phyloP scores from a whole-genome alignment of 2,329 filamentous ascomycete genomes.

The Grosmannia clavigera region DNA sequence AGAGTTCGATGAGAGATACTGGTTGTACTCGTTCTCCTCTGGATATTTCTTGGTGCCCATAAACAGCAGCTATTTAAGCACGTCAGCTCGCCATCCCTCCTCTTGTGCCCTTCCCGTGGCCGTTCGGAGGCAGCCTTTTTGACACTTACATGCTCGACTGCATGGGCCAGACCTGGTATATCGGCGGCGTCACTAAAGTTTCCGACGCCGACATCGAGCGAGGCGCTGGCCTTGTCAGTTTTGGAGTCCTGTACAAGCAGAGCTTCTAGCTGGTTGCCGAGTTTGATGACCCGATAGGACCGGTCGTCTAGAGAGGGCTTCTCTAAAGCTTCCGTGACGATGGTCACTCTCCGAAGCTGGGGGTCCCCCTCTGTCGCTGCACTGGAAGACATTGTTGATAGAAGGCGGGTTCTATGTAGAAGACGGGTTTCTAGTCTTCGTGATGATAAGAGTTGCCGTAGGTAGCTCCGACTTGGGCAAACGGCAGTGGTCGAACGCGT shows the following conservation, averaged over 20 bases:
- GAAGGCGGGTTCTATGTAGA: too few relatives aligned
- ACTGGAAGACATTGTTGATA: not conserved
- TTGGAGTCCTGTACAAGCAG: slow-evolving; percentile 87
- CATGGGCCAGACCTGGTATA: slow-evolving; percentile 91
- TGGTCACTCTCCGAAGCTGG: slow-evolving; percentile 17
- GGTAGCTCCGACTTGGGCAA: not conserved
- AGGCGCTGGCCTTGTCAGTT: slow-evolving; percentile 92
- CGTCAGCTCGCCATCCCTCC: not conserved
- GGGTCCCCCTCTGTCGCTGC: not conserved
- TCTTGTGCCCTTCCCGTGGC: not conserved
- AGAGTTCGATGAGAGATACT: slow-evolving; percentile 81
- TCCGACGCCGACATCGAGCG: slow-evolving; percentile 90
- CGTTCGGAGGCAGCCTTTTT: not conserved
- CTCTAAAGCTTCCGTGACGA: slow-evolving; percentile 60
- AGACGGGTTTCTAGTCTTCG: too few relatives aligned
- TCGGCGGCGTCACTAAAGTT: slow-evolving; percentile 86
- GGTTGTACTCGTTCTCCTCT: slow-evolving; percentile 87
- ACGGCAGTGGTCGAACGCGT: not conserved
- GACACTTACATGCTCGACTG: slow-evolving; percentile 66
- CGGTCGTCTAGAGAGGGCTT: slow-evolving; percentile 78
- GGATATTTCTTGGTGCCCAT: slow-evolving; percentile 99
- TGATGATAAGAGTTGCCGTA: not conserved
- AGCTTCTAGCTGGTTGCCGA: slow-evolving; percentile 80
- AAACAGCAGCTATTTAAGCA: slow-evolving; percentile 56
- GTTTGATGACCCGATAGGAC: slow-evolving; percentile 72